Evolutionary conservation across 768 basidiomycete genomes (phyloP).

Genomic region (Lentinula edodes): DNA sequence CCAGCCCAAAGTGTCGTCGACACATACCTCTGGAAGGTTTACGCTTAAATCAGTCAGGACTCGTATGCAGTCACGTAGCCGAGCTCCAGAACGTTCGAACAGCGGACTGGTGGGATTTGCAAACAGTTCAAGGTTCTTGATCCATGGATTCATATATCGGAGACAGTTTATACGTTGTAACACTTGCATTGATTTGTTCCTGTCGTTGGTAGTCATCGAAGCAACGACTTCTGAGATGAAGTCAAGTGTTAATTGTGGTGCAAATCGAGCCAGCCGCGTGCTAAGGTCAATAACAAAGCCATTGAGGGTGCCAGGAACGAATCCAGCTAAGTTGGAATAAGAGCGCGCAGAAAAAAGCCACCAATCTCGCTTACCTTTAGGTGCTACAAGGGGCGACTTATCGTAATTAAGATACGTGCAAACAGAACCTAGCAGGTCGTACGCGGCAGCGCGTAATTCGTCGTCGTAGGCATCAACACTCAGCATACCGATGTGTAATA

Average conservation of each 20-base stretch:
- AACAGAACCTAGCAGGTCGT: constrained; percentile 73
- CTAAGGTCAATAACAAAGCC: constrained; percentile 63
- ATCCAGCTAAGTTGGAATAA: constrained; percentile 42
- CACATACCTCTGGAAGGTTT: constrained; percentile 62
- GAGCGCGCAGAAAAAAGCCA: neutral
- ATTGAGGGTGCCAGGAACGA: constrained; percentile 61
- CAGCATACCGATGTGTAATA: constrained; percentile 83
- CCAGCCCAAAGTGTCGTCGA: neutral
- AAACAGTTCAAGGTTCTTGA: constrained; percentile 71
- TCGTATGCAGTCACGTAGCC: constrained; percentile 78
- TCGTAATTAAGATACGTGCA: constrained; percentile 77
- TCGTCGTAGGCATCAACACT: constrained; percentile 72
- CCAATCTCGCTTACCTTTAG: constrained; percentile 46
- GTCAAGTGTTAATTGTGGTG: constrained; percentile 83
- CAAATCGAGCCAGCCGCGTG: constrained; percentile 63
- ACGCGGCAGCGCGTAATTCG: constrained; percentile 72
- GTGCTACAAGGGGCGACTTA: constrained; percentile 61
- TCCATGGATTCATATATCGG: constrained; percentile 85
- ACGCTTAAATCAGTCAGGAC: constrained; percentile 71
- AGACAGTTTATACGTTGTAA: constrained; percentile 65
- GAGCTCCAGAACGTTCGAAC: constrained; percentile 67
- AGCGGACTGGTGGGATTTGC: constrained; percentile 62
- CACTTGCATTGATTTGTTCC: constrained; percentile 29
- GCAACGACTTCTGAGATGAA: constrained; percentile 82
- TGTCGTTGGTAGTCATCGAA: constrained; percentile 51